These are phyloP conservation scores for Cubamyces sp. DNA, from an alignment of 768 basidiomycete genomes.

Conservation along the genomic window DNA sequence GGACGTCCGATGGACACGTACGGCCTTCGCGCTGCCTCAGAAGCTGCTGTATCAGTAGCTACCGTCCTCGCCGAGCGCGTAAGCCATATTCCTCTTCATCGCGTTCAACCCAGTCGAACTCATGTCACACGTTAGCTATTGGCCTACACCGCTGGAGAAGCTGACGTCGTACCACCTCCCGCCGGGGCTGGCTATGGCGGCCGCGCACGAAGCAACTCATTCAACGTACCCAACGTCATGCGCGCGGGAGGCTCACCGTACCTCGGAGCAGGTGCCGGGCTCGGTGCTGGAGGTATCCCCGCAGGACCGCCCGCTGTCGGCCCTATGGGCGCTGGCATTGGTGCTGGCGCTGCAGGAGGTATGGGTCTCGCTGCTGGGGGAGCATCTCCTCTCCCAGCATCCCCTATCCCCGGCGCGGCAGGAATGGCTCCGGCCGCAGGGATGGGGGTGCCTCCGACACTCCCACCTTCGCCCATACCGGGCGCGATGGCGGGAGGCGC, in stretches of 20 bases:
- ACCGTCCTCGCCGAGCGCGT: slow-evolving; percentile 21
- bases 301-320: background rate
- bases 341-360: background rate
- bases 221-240: slow-evolving; percentile 9
- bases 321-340: background rate
- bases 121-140: background rate
- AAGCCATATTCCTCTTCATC: background rate
- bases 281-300: background rate
- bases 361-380: background rate
- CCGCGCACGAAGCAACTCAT: slow-evolving; percentile 15
- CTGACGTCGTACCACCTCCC: background rate
- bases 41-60: slow-evolving; percentile 72
- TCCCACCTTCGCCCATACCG: background rate
- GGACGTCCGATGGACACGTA: slow-evolving; percentile 48
- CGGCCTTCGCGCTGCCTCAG: slow-evolving; percentile 54
- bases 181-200: background rate
- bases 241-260: slow-evolving; percentile 7
- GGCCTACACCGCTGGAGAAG: background rate
- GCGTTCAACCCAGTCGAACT: background rate
- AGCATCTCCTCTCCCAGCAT: background rate
- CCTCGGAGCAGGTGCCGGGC: background rate
- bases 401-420: background rate
- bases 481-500: background rate
- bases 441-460: slow-evolving; percentile 1
- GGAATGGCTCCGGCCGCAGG: background rate